phyloP scores from a whole-genome alignment of 257 asterid species.

The Thymus mandschuricus region DNA sequence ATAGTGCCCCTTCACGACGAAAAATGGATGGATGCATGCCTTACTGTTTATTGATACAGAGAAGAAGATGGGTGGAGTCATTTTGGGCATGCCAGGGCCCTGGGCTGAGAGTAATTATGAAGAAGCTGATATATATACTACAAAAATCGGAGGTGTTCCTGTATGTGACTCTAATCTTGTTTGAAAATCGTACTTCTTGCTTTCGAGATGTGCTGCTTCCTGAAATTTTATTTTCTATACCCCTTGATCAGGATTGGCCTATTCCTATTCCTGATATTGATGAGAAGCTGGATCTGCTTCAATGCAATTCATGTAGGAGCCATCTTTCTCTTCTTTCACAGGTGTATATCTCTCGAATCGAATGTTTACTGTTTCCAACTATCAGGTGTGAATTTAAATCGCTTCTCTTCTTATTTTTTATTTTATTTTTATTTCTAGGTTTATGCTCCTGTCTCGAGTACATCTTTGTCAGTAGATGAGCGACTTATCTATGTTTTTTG shows the following conservation, averaged over 20 bases:
- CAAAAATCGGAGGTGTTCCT: constrained; percentile 89
- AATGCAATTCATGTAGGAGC: constrained; percentile 60
- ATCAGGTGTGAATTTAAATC: constrained; percentile 11
- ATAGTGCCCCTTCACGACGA: neutral
- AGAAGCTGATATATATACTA: constrained; percentile 83
- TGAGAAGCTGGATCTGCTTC: constrained; percentile 49
- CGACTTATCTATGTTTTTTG: constrained; percentile 70
- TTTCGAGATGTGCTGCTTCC: neutral
- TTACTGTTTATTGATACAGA: constrained; percentile 23
- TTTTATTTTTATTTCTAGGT: constrained; percentile 45
- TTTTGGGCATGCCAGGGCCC: constrained; percentile 84
- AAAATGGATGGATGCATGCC: neutral
- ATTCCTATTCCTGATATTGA: constrained; percentile 45
- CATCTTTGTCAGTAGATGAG: constrained; percentile 50
- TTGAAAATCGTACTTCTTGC: neutral
- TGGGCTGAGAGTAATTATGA: constrained; percentile 85
- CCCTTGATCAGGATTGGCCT: constrained; percentile 75
- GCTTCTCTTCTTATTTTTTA: constrained; percentile 10
- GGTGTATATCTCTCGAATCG: constrained; percentile 41
- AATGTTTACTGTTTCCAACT: neutral
- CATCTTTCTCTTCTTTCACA: constrained; percentile 73
- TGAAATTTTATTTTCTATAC: constrained; percentile 20
- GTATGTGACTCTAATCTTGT: constrained; percentile 47
- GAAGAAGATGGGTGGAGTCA: constrained; percentile 59
- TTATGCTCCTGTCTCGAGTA: constrained; percentile 75